Evolutionary conservation across 1,139 yeast species (phyloP), one percentile per base, ranked within the genome.

Genomic region (Sugiyamaella paludigena): DNA sequence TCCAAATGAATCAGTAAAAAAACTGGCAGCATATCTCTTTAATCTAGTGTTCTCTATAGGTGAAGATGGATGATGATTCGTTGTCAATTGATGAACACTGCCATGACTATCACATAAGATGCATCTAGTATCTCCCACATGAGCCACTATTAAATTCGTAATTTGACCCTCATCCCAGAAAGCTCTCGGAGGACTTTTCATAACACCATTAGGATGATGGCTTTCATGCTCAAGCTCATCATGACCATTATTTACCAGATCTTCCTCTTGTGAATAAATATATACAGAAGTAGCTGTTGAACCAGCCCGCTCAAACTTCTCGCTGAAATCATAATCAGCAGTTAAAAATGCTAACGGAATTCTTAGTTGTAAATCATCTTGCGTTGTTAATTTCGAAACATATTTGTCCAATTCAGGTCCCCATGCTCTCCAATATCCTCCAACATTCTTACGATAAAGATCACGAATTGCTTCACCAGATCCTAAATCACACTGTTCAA

Each of bases 41-140:
- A 92, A 71, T 52, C 98, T 72, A 48, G 79, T 73, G 1, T 87
- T 79, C 66, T 92, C 98, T 12, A 80, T 72, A 0, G 91, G 85
- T 44, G 89, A 84, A 1, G 87, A 80, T 2, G 98, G 96, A 67
- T 91, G 97, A 66, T 92, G 98, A 30, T 82, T 79, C 36, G 79
- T 76, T 0, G 96, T 87, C 49, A 92, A 69, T 9, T 87, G 75
- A 59, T 84, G 91, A 0, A 95, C 95, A 39, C 78, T 72, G 2
- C 98, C 98, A 52, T 75, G 69, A 51, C 76, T 76, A 50, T 71
- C 74, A 36, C 65, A 58, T 24, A 92, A 62, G 5, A 92, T 77
- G n/a, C 95, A 91, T 56, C 87, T 77, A 2, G 97, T 87, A 64
- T 92, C 98, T 2, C 98, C 98, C n/a, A 91, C 84, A 64, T 92